Evolutionary conservation across 176 grass and related monocot species (phyloP), one percentile per base, ranked within the genome.

Genomic region (Olyra latifolia): DNA sequence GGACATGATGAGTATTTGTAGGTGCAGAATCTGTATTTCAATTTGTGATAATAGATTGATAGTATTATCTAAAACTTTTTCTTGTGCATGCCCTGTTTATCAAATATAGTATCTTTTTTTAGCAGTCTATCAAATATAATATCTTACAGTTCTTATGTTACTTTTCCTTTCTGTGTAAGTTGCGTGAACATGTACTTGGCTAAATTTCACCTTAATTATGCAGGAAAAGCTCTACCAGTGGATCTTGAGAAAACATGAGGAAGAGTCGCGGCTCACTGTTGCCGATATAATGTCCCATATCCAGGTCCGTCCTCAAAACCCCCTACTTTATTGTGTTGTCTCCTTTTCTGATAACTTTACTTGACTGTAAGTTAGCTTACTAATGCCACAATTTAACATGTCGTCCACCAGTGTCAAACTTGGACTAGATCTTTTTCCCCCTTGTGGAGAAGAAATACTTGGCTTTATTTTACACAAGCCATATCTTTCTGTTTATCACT

Each of bases 161-260:
- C 14, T 12, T 61, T 61, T 29, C 62, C 16, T 65, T 39, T 20
- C 9, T 16, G 16, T 8, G 14, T 65, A 17, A 19, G 24, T 68
- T 81, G 45, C 23, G 35, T 85, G 42, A 45, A 58, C 40, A 52
- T 60, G 29, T 44, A 80, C 57, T 62, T 79, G 32, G 4, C 57
- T 78, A 70, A 78, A 74, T 80, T 62, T 30, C 35, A 62, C n/a
- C 47, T 83, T 71, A 60, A 71, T 79, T 8, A 45, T 66, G 54
- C 84, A 94, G 94, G 94, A 97, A 71, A 97, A 94, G 82, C 75
- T 97, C 16, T 83, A 91, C 63, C 91, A 97, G n/a, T 91, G 94
- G 94, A 97, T 97, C 6, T 84, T 97, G 74, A 94, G 89, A 74
- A 88, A 90, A 78, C 89, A 94, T 58, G 84, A 94, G 43, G 74